A percentile compares a stretch with the other conserved stretches of the same genome.
phyloP scores from a whole-genome alignment of 2,329 filamentous ascomycete species.

The Botrytis galanthina region DNA sequence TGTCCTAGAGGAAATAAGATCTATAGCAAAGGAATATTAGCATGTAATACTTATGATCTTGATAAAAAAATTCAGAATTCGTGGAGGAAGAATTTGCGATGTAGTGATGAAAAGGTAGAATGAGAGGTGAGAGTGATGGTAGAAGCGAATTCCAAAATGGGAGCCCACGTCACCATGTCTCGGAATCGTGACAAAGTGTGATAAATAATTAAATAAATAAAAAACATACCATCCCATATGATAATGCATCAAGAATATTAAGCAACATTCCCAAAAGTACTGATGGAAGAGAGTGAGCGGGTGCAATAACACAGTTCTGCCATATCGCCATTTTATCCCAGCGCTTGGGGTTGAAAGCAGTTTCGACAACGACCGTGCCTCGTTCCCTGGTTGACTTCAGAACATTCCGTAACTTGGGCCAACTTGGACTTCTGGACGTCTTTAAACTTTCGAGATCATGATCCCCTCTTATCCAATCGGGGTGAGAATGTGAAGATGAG shows the following conservation, averaged over 20 bases:
- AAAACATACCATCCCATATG: constrained; percentile 63
- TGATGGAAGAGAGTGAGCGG: constrained; percentile 72
- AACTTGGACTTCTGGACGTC: constrained; percentile 26
- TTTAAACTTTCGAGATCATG: constrained; percentile 37
- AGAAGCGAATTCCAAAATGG: not conserved
- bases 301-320: constrained; percentile 61
- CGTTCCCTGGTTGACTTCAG: constrained; percentile 29
- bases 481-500: constrained; percentile 27
- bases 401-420: constrained; percentile 35
- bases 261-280: constrained; percentile 85
- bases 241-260: constrained; percentile 91
- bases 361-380: constrained; percentile 28
- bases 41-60: constrained; percentile 44
- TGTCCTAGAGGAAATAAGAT: constrained; percentile 91
- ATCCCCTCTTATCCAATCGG: constrained; percentile 36
- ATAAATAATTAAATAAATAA: not conserved
- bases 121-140: not conserved
- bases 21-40: constrained; percentile 49
- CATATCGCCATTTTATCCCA: constrained; percentile 71
- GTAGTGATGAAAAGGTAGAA: not conserved
- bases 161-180: not conserved
- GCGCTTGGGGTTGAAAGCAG: constrained; percentile 58
- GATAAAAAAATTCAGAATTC: not conserved
- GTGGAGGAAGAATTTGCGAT: not conserved
- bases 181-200: not conserved